phyloP scores from a whole-genome alignment of 805 yeast genomes.

The Aciculoconidium aculeatum region DNA sequence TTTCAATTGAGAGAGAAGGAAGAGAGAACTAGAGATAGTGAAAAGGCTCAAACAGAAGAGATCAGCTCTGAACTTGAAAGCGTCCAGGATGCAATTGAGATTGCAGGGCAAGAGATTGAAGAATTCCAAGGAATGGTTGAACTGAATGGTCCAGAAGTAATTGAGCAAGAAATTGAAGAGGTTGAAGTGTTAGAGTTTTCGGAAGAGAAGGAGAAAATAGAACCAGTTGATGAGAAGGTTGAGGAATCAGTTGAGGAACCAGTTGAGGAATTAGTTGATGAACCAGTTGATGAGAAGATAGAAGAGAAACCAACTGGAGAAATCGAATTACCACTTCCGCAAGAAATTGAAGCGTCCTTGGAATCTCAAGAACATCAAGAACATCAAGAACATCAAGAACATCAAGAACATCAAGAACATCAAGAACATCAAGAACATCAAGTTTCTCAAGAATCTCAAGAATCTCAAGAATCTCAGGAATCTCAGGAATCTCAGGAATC shows the following conservation, averaged over 20 bases:
- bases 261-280: constrained; percentile 1
- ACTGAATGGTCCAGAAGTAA: background rate
- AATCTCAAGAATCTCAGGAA: too few species aligned
- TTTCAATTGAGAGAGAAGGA: constrained; percentile 33
- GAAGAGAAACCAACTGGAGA: too few species aligned
- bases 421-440: too few species aligned
- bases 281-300: constrained; percentile 1
- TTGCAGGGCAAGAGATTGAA: constrained; percentile 1
- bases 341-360: too few species aligned
- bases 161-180: constrained; percentile 1
- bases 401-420: too few species aligned
- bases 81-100: constrained; percentile 2
- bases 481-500: too few species aligned
- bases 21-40: constrained; percentile 8
- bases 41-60: background rate
- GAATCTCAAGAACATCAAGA: too few species aligned
- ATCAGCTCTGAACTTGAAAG: constrained; percentile 3
- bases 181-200: background rate
- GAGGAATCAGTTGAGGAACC: background rate
- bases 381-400: too few species aligned
- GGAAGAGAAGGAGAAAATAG: background rate
- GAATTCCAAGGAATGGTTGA: constrained; percentile 1
- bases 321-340: too few species aligned
- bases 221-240: constrained; percentile 1
- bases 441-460: too few species aligned